Evolutionary conservation across 305 asterid genomes (phyloP), one percentile per base, ranked within the genome.

Genomic region (Salvia sclarea): DNA sequence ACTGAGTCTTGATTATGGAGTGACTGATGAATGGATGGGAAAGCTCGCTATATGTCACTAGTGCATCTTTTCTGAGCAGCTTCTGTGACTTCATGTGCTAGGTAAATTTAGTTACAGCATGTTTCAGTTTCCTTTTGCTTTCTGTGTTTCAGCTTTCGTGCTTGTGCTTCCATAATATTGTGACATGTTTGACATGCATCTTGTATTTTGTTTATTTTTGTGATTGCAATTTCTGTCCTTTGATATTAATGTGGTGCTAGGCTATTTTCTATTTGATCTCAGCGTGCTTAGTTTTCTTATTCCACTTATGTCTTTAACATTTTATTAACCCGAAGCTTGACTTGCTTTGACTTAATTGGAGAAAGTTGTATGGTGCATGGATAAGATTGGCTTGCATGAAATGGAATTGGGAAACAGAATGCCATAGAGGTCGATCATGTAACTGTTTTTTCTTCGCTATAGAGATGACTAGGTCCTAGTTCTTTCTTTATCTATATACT

Each of bases 1-100:
- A 76, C 83, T 92, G 54, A 80, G 90, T 60, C 81, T 92, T 44
- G 98, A 92, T 75, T 90, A 92, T 78, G 98, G 97, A 25, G 84
- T 84, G 58, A 80, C 83, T 14, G 92, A 86, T 79, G 98, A 88
- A 58, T 75, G 69, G 75, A 76, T 71, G 20, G 95, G 84, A 58
- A 90, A 90, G 70, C 95, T 90, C 60, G 84, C 93, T 24, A 81
- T 92, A 63, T 88, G 97, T 61, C 72, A 83, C 75, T 88, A 83
- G 81, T 12, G 63, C 8, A 9, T 56, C 30, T 59, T 49, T 62
- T 69, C 59, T 30, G 77, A 48, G 30, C 47, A 21, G 31, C 57
- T 67, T 56, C 66, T 58, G 64, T 57, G 61, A 44, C 70, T 14
- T 64, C 57, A 20, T 63, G 69, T 62, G 17, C 76, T 68, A 68